Conservation (phyloP, 164 flowering plant species). For the Chimonanthus praecox region DNA sequence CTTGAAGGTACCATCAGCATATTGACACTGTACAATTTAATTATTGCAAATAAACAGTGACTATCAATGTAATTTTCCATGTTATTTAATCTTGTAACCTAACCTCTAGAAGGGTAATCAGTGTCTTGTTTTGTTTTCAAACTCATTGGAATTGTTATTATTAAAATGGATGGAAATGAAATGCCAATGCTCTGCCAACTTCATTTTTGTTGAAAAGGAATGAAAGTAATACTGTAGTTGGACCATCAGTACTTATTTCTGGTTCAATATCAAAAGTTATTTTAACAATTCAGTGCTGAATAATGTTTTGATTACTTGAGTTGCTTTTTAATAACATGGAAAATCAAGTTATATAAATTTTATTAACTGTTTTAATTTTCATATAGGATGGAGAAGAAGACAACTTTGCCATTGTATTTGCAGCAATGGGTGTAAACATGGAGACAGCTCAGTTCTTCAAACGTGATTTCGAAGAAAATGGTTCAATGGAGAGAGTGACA, state of each 20-base stretch:
- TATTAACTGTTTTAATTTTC: constrained; percentile 3
- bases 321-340: background rate
- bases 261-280: background rate
- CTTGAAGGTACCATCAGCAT: constrained; percentile 44
- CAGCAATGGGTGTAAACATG: constrained; percentile 99
- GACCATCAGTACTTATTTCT: background rate
- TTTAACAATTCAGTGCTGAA: background rate
- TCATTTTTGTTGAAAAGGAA: background rate
- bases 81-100: background rate
- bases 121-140: background rate
- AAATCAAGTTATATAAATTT: background rate
- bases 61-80: background rate
- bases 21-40: background rate
- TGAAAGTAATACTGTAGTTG: background rate
- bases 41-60: background rate
- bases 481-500: constrained; percentile 98
- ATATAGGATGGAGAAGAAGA: constrained; percentile 79
- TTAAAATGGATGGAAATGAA: background rate
- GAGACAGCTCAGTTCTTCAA: constrained; percentile 98
- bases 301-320: background rate
- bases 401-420: constrained; percentile 98
- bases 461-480: constrained; percentile 99
- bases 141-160: background rate
- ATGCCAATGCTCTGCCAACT: background rate
- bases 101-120: background rate